Evolutionary conservation across 208 protist species (phyloP).

Genomic region (Acanthamoeba lenticulata): DNA sequence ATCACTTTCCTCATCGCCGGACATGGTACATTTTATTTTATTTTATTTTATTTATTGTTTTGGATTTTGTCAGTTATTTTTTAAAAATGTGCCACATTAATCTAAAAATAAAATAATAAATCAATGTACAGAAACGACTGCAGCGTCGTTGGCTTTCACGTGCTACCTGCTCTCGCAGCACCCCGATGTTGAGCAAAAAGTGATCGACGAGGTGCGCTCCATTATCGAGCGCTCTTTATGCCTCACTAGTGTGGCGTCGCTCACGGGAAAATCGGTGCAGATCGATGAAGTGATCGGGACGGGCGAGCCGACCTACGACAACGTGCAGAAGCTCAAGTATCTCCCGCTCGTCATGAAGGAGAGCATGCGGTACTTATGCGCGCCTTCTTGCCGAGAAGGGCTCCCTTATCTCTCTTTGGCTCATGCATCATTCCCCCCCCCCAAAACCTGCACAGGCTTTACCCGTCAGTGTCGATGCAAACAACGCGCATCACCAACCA

Average conservation of each 20-base stretch:
- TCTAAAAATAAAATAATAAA: not conserved
- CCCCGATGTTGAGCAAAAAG: constrained; percentile 5
- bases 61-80: too few relatives aligned
- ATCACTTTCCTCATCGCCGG: constrained; percentile 52
- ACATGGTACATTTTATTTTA: constrained; percentile 20
- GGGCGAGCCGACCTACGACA: not conserved
- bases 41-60: too few relatives aligned
- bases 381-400: not conserved
- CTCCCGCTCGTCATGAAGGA: constrained; percentile 54
- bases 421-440: too few relatives aligned
- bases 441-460: not conserved
- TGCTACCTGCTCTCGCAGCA: not conserved
- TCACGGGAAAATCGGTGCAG: too few relatives aligned
- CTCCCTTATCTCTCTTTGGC: not conserved
- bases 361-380: not conserved
- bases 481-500: constrained; percentile 52
- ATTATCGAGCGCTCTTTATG: not conserved
- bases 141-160: constrained; percentile 42
- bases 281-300: not conserved
- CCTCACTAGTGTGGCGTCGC: too few relatives aligned
- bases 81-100: not conserved
- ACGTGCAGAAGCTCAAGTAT: constrained; percentile 54
- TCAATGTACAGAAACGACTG: constrained; percentile 20
- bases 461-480: constrained; percentile 43
- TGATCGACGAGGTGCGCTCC: not conserved